These are phyloP conservation scores for Candida silvatica DNA, from an alignment of 805 yeast genomes.

Conservation along the genomic window DNA sequence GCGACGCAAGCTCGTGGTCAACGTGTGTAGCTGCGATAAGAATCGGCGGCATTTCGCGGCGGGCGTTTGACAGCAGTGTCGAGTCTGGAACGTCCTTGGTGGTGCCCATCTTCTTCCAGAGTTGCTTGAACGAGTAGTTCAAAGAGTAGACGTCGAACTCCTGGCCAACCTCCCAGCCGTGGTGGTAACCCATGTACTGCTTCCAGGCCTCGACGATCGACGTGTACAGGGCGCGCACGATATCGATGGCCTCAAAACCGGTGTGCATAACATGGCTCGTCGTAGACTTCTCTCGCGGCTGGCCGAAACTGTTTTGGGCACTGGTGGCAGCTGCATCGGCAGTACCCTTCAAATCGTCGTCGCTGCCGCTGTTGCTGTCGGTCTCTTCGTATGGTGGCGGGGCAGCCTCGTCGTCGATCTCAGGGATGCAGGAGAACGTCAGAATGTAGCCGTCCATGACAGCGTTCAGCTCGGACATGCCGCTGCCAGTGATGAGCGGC, in stretches of 20 bases:
- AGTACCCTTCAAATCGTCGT: not conserved
- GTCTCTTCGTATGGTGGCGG: constrained; percentile 11
- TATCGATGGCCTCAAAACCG: constrained; percentile 18
- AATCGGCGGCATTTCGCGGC: constrained; percentile 44
- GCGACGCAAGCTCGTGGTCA: constrained; percentile 49
- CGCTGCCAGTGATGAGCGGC: constrained; percentile 67
- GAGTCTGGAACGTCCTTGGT: constrained; percentile 2
- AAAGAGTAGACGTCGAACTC: constrained; percentile 62
- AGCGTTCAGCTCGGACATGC: constrained; percentile 72
- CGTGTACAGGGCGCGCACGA: constrained; percentile 39
- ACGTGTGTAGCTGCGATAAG: constrained; percentile 59
- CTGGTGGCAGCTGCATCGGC: not conserved
- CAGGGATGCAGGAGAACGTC: constrained; percentile 63
- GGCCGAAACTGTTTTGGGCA: not conserved
- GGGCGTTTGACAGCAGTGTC: constrained; percentile 1
- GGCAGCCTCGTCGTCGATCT: constrained; percentile 25
- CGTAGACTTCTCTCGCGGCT: too few species aligned
- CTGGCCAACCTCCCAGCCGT: constrained; percentile 51
- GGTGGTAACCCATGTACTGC: constrained; percentile 48
- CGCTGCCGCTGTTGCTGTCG: not conserved
- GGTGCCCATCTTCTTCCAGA: constrained; percentile 38
- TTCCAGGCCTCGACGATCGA: constrained; percentile 69
- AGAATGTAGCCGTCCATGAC: constrained; percentile 66
- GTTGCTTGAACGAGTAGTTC: constrained; percentile 44
- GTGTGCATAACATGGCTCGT: not conserved